Percentiles rank a stretch among this genome's conserved stretches.
These are phyloP conservation scores for Tausonia pullulans DNA, from an alignment of 1,284 basidiomycete species.

Conservation along the genomic window DNA sequence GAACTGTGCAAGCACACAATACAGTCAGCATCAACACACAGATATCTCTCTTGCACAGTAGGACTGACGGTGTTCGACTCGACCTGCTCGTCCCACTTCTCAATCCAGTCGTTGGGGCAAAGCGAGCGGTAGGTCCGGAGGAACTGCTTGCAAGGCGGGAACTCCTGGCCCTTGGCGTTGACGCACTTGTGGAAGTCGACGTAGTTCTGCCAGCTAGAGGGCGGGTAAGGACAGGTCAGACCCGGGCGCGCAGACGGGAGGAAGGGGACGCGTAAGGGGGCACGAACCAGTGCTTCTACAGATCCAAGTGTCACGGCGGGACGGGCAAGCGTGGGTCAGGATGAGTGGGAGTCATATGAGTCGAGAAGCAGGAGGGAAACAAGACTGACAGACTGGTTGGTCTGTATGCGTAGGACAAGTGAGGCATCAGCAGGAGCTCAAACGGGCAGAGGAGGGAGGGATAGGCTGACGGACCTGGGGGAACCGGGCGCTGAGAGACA, in stretches of 20 bases:
- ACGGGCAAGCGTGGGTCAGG: neutral
- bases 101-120: constrained; percentile 83
- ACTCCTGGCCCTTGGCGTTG: constrained; percentile 94
- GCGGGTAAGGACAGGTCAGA: constrained; percentile 12
- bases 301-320: neutral
- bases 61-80: constrained; percentile 54
- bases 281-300: constrained; percentile 16
- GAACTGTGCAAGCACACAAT: constrained; percentile 3
- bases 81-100: constrained; percentile 84
- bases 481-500: constrained; percentile 57
- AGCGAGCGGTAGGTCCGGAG: constrained; percentile 91
- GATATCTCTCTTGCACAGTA: no score
- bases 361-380: neutral
- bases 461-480: constrained; percentile 61
- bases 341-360: no score
- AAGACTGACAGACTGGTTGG: constrained; percentile 17
- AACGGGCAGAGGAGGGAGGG: neutral
- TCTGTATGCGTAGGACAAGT: constrained; percentile 15
- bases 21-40: neutral
- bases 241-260: neutral
- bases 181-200: constrained; percentile 97
- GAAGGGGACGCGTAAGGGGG: neutral
- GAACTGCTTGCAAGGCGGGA: constrained; percentile 97
- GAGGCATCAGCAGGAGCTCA: neutral
- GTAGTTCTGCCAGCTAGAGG: constrained; percentile 81